These are phyloP conservation scores for Rutstroemia sp. DNA, from an alignment of 2,329 filamentous ascomycete genomes.

Conservation along the genomic window DNA sequence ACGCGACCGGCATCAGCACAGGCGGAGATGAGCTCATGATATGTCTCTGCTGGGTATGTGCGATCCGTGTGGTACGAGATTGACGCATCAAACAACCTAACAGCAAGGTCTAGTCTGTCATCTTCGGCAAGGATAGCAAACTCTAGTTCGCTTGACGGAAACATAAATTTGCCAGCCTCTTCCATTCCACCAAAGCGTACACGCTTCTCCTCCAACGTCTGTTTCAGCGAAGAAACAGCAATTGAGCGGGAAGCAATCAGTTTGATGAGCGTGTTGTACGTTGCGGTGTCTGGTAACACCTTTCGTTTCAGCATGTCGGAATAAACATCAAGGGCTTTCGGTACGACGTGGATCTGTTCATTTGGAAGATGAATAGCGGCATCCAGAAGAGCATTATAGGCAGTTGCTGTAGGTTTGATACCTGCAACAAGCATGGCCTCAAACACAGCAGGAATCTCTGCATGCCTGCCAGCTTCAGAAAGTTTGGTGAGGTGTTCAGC, in stretches of 20 bases:
- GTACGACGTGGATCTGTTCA: slow-evolving; percentile 75
- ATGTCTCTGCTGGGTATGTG: slow-evolving; percentile 72
- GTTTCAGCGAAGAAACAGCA: slow-evolving; percentile 67
- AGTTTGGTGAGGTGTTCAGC: slow-evolving; percentile 74
- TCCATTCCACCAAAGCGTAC: slow-evolving; percentile 79
- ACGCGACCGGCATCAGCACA: slow-evolving; percentile 77
- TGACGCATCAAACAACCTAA: slow-evolving; percentile 79
- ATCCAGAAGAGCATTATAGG: slow-evolving; percentile 87
- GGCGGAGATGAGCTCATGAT: slow-evolving; percentile 76
- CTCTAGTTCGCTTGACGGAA: slow-evolving; percentile 81
- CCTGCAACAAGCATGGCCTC: slow-evolving; percentile 81
- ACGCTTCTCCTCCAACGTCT: slow-evolving; percentile 72
- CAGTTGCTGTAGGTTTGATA: slow-evolving; percentile 69
- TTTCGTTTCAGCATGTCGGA: slow-evolving; percentile 89
- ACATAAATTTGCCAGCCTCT: slow-evolving; percentile 77
- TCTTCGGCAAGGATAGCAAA: slow-evolving; percentile 81
- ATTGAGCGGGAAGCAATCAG: slow-evolving; percentile 74
- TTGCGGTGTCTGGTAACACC: slow-evolving; percentile 73
- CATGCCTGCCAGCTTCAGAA: slow-evolving; percentile 64
- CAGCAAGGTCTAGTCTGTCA: slow-evolving; percentile 74
- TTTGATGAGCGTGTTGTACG: slow-evolving; percentile 81
- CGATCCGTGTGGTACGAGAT: slow-evolving; percentile 48
- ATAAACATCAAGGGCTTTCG: slow-evolving; percentile 91
- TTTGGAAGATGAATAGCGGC: slow-evolving; percentile 77
- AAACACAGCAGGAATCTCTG: slow-evolving; percentile 84